These are phyloP conservation scores for Rhynchospora pubera DNA, from an alignment of 176 grass and related monocot genomes.

Conservation along the genomic window DNA sequence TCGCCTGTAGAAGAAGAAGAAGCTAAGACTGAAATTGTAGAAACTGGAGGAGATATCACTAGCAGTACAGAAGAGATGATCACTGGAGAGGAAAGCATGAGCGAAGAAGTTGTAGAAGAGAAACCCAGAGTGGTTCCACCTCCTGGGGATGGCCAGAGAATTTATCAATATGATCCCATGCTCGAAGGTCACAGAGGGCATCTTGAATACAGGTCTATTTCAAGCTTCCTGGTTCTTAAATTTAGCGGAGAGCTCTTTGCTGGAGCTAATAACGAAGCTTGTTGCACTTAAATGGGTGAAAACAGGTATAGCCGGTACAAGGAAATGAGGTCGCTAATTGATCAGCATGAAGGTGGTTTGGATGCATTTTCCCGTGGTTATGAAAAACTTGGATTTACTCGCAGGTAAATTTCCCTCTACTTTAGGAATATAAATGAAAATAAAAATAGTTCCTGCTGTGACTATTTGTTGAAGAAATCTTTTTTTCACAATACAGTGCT, in stretches of 20 bases:
- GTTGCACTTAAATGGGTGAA: constrained; percentile 6
- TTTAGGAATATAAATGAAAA: constrained; percentile 5
- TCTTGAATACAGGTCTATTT: constrained; percentile 69
- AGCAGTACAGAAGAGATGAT: background rate
- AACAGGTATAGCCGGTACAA: constrained; percentile 74
- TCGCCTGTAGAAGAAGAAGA: constrained; percentile 12
- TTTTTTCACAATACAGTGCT: constrained; percentile 32
- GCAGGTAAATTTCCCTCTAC: constrained; percentile 39
- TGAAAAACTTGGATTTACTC: constrained; percentile 80
- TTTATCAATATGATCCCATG: constrained; percentile 61
- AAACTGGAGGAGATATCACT: constrained; percentile 9
- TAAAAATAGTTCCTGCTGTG: background rate
- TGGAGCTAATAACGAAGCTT: constrained; percentile 16
- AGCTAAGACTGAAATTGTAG: constrained; percentile 14
- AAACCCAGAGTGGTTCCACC: constrained; percentile 35
- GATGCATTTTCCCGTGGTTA: constrained; percentile 82
- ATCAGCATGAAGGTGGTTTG: constrained; percentile 74
- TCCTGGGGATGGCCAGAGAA: constrained; percentile 51
- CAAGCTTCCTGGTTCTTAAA: constrained; percentile 5
- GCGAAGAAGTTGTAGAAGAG: constrained; percentile 23
- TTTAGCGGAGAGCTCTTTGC: background rate
- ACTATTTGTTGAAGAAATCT: constrained; percentile 12
- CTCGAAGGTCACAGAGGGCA: constrained; percentile 42
- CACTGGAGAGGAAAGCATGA: constrained; percentile 13
- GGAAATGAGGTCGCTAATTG: constrained; percentile 66